These are phyloP conservation scores for Rutstroemia sp. DNA, from an alignment of 2,329 filamentous ascomycete species.

Conservation along the genomic window DNA sequence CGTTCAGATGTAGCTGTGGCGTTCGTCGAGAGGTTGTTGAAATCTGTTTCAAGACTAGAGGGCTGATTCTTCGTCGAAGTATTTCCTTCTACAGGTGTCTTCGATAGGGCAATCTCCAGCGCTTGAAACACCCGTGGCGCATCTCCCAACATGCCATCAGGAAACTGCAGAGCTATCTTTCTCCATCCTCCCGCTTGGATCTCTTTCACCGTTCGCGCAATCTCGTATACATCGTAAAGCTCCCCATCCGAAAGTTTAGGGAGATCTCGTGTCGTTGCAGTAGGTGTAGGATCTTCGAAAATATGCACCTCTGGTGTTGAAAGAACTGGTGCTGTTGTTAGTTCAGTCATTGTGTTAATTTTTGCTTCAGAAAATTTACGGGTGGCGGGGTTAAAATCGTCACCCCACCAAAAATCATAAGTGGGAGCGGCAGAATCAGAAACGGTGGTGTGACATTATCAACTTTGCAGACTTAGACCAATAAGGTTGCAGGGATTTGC, in stretches of 20 bases:
- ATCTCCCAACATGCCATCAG: constrained; percentile 85
- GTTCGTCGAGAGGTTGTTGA: constrained; percentile 12
- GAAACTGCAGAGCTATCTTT: constrained; percentile 87
- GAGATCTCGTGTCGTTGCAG: background rate
- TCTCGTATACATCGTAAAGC: constrained; percentile 73
- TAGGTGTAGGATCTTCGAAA: constrained; percentile 42
- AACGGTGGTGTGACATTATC: background rate
- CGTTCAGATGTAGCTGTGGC: background rate
- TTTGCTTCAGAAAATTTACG: constrained; percentile 9
- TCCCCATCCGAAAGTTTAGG: constrained; percentile 49
- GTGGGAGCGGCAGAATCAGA: background rate
- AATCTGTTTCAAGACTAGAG: constrained; percentile 14
- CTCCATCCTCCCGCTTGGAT: constrained; percentile 65
- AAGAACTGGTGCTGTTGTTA: constrained; percentile 45
- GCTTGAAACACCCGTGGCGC: constrained; percentile 70
- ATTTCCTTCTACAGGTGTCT: background rate
- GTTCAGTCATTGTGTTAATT: constrained; percentile 4
- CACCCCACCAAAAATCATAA: background rate
- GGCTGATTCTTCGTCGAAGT: constrained; percentile 3
- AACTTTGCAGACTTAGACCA: no score
- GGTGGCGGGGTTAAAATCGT: constrained; percentile 5
- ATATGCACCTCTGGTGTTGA: constrained; percentile 56
- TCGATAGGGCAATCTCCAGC: constrained; percentile 45
- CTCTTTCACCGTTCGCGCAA: constrained; percentile 69
- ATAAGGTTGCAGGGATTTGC: no score